Evolutionary conservation across 2,329 filamentous ascomycete species (phyloP).

Genomic region (Tolypocladium endophyticum): DNA sequence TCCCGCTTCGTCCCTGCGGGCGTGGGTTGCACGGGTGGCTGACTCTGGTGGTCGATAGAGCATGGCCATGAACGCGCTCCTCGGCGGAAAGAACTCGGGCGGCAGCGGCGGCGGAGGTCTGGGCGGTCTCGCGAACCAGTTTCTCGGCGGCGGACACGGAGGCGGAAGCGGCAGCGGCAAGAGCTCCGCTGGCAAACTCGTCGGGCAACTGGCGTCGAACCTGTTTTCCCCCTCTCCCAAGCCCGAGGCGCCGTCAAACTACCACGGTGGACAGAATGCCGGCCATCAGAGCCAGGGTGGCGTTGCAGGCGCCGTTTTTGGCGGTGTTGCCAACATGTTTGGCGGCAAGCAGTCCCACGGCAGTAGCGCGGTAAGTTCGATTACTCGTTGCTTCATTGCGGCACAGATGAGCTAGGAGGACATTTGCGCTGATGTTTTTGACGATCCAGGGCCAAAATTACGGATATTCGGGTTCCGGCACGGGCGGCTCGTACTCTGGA

Average conservation of each 20-base stretch:
- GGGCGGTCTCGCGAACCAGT: conserved; percentile 21
- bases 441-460: conserved; percentile 40
- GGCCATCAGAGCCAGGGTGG: conserved; percentile 32
- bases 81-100: conserved; percentile 32
- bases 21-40: not conserved
- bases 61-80: conserved; percentile 50
- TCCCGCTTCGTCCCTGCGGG: not conserved
- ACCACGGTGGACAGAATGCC: conserved; percentile 35
- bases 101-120: conserved; percentile 14
- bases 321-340: conserved; percentile 43
- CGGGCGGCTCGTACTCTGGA: conserved; percentile 48
- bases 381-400: not conserved
- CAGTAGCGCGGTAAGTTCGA: conserved; percentile 17
- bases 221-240: conserved; percentile 40
- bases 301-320: conserved; percentile 42
- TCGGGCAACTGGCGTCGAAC: conserved; percentile 45
- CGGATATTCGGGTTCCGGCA: conserved; percentile 49
- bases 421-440: conserved; percentile 5
- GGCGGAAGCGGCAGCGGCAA: conserved; percentile 21
- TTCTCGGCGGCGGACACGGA: conserved; percentile 28
- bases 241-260: conserved; percentile 33
- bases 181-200: conserved; percentile 40
- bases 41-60: conserved; percentile 26
- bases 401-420: not conserved
- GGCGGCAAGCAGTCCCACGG: conserved; percentile 31